phyloP scores from a whole-genome alignment of 2,329 filamentous ascomycete genomes.

The Epichloe sibirici region DNA sequence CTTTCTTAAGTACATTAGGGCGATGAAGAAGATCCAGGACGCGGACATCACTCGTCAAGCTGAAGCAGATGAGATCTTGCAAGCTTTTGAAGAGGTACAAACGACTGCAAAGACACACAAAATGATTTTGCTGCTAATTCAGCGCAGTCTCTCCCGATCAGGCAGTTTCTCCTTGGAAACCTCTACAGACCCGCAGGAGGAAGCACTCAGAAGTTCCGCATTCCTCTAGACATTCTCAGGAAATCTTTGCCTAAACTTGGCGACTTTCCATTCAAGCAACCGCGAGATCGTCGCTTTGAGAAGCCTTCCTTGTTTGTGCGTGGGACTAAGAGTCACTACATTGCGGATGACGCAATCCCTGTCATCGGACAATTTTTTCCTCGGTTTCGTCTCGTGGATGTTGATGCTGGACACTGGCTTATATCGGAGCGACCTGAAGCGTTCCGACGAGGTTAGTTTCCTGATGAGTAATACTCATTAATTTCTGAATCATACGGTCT shows the following conservation, averaged over 20 bases:
- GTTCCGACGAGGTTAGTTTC: conserved; percentile 52
- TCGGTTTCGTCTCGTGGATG: conserved; percentile 56
- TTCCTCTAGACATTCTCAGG: conserved; percentile 63
- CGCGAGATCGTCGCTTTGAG: conserved; percentile 53
- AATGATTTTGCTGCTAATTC: background rate
- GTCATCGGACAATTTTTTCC: conserved; percentile 75
- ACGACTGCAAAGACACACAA: background rate
- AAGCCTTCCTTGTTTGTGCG: conserved; percentile 73
- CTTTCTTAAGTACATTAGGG: conserved; percentile 71
- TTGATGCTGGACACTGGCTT: conserved; percentile 77
- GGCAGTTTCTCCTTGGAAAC: conserved; percentile 88
- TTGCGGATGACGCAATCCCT: conserved; percentile 70
- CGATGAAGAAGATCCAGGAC: conserved; percentile 71
- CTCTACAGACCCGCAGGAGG: conserved; percentile 44
- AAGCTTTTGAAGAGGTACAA: conserved; percentile 56
- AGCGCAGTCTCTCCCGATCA: conserved; percentile 50
- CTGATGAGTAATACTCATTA: background rate
- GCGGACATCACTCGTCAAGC: conserved; percentile 54
- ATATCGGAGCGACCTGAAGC: conserved; percentile 77
- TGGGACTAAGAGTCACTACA: conserved; percentile 65
- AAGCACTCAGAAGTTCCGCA: conserved; percentile 56
- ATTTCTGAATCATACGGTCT: background rate
- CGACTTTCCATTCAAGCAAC: conserved; percentile 76
- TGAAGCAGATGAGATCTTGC: conserved; percentile 70
- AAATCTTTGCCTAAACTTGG: conserved; percentile 61